Conservation (phyloP, 192 early-diverging fungal genomes). For the Endogone sp. region DNA sequence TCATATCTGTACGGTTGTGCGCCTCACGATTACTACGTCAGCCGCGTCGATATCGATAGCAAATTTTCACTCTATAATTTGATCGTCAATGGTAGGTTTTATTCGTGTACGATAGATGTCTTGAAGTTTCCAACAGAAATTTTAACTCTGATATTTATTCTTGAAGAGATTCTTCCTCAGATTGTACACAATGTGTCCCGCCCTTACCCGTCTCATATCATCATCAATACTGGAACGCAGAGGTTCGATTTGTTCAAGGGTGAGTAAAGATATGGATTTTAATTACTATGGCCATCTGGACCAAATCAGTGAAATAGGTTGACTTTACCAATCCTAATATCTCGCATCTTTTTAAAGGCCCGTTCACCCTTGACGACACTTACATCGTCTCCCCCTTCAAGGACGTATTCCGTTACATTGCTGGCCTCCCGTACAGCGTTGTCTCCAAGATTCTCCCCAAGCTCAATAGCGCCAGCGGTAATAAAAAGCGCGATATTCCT, state of each 20-base stretch:
- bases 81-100: slow-evolving; percentile 19
- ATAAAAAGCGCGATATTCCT: slow-evolving; percentile 20
- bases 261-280: background rate
- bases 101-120: no score
- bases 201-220: slow-evolving; percentile 31
- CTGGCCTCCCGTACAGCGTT: slow-evolving; percentile 28
- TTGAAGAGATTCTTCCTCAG: slow-evolving; percentile 28
- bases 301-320: background rate
- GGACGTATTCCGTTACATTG: slow-evolving; percentile 31
- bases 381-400: slow-evolving; percentile 42
- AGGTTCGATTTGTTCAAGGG: slow-evolving; percentile 48
- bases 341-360: slow-evolving; percentile 5
- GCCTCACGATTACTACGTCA: slow-evolving; percentile 49
- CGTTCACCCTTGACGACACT: slow-evolving; percentile 40
- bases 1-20: slow-evolving; percentile 36
- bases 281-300: no score
- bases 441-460: slow-evolving; percentile 27
- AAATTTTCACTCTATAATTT: slow-evolving; percentile 29
- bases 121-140: no score
- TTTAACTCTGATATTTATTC: background rate
- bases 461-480: slow-evolving; percentile 29
- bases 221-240: slow-evolving; percentile 41
- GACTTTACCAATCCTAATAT: background rate
- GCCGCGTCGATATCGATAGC: slow-evolving; percentile 29
- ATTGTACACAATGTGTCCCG: slow-evolving; percentile 23